Conservation (phyloP, 75 land plant species). For the Picea sitchensis region DNA sequence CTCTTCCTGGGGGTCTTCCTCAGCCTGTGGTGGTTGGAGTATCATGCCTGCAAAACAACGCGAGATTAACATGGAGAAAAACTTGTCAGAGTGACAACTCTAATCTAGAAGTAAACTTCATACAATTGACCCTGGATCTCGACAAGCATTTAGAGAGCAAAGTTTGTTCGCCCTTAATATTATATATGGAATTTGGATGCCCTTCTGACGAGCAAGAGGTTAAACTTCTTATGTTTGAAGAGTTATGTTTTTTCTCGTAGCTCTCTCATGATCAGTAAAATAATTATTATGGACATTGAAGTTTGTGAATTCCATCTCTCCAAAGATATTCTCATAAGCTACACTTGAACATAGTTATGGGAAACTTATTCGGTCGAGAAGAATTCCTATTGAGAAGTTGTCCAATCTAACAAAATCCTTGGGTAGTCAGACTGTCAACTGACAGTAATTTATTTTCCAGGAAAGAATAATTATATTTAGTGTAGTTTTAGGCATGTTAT, state of each 20-base stretch:
- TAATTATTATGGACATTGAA: neutral
- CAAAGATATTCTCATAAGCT: neutral
- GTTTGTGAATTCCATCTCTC: neutral
- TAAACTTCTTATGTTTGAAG: neutral
- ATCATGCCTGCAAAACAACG: conserved; percentile 2
- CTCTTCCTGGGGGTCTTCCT: conserved; percentile 5
- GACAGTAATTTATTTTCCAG: too few relatives aligned
- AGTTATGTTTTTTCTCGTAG: neutral
- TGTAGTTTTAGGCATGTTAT: neutral
- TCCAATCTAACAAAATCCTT: too few relatives aligned
- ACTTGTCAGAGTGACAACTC: neutral
- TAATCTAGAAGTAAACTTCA: neutral
- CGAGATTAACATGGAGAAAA: neutral
- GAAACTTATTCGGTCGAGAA: too few relatives aligned
- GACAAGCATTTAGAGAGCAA: neutral
- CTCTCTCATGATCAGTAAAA: neutral
- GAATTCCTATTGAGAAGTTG: too few relatives aligned
- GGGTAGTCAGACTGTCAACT: too few relatives aligned
- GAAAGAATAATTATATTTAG: neutral
- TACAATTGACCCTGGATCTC: neutral
- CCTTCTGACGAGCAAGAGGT: neutral
- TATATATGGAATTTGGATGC: neutral
- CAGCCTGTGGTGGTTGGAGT: neutral
- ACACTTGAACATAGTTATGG: too few relatives aligned
- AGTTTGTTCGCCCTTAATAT: neutral